phyloP scores from a whole-genome alignment of 345 rosid species.

The Bruguiera sexangula region DNA sequence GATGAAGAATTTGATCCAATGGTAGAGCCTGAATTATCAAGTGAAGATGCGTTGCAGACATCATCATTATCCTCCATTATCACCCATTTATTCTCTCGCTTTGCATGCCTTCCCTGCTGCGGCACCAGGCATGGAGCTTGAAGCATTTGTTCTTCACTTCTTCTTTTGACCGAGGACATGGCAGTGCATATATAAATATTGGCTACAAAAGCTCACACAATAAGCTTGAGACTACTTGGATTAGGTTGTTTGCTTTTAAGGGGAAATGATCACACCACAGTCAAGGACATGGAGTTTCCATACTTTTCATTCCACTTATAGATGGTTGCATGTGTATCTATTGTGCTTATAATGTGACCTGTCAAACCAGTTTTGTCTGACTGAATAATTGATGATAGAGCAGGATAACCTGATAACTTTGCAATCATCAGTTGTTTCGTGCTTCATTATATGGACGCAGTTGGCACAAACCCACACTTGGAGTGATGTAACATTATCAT shows the following conservation, averaged over 20 bases:
- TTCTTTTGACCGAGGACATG: background rate
- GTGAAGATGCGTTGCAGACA: conserved; percentile 7
- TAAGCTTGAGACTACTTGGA: background rate
- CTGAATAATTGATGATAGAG: background rate
- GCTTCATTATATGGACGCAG: no score
- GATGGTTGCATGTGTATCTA: background rate
- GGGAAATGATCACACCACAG: background rate
- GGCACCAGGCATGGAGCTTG: conserved; percentile 2
- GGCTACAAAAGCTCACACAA: background rate
- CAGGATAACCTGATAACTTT: background rate
- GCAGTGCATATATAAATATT: background rate
- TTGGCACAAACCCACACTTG: no score
- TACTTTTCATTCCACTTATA: background rate
- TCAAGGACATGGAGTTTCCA: background rate
- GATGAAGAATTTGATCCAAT: conserved; percentile 21
- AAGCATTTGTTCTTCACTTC: conserved; percentile 4
- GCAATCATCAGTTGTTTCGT: background rate
- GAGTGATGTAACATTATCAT: no score
- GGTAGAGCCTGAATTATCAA: conserved; percentile 7
- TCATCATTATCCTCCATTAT: conserved; percentile 8
- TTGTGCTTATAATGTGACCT: background rate
- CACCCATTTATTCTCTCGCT: conserved; percentile 17
- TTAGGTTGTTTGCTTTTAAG: background rate
- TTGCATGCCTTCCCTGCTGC: background rate
- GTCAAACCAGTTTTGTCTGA: background rate